phyloP scores from a whole-genome alignment of 2,329 filamentous ascomycete species.

The Xylariaceae sp. region DNA sequence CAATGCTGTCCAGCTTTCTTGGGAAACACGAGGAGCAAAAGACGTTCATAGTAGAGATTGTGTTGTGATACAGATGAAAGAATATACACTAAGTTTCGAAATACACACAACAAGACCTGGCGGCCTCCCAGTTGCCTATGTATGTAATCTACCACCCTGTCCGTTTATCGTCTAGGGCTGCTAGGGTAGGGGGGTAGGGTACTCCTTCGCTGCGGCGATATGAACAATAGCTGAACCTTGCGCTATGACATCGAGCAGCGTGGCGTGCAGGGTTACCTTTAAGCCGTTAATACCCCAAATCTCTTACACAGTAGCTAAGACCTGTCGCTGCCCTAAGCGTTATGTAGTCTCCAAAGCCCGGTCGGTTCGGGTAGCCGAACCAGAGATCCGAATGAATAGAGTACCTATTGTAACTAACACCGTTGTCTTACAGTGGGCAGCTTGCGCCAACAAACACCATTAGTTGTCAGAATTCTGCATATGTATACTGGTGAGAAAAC shows the following conservation, averaged over 20 bases:
- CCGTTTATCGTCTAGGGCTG: slow-evolving; percentile 3
- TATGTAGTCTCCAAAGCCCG: not conserved
- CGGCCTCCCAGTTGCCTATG: too few relatives aligned
- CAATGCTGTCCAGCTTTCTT: too few relatives aligned
- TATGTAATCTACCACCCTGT: not conserved
- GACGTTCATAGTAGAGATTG: too few relatives aligned
- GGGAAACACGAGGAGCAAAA: too few relatives aligned
- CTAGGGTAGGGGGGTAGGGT: not conserved
- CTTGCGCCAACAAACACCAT: slow-evolving; percentile 1
- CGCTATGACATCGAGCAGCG: slow-evolving; percentile 15
- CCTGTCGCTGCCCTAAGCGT: slow-evolving; percentile 23
- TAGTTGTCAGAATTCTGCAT: too few relatives aligned
- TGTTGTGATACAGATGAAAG: too few relatives aligned
- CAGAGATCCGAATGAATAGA: slow-evolving; percentile 13
- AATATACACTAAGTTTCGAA: too few relatives aligned
- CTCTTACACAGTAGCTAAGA: slow-evolving; percentile 6
- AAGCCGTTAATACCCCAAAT: slow-evolving; percentile 28
- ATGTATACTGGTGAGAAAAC: too few relatives aligned
- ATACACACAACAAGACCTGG: too few relatives aligned
- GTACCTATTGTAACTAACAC: too few relatives aligned
- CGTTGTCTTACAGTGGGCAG: slow-evolving; percentile 1
- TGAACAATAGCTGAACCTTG: slow-evolving; percentile 18
- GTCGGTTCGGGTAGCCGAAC: slow-evolving; percentile 15
- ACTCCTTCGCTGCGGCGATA: slow-evolving; percentile 12
- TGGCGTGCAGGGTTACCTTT: slow-evolving; percentile 22